Base-by-base conservation (phyloP, 208 protist genomes). In the Borovskyia barvae region DNA sequence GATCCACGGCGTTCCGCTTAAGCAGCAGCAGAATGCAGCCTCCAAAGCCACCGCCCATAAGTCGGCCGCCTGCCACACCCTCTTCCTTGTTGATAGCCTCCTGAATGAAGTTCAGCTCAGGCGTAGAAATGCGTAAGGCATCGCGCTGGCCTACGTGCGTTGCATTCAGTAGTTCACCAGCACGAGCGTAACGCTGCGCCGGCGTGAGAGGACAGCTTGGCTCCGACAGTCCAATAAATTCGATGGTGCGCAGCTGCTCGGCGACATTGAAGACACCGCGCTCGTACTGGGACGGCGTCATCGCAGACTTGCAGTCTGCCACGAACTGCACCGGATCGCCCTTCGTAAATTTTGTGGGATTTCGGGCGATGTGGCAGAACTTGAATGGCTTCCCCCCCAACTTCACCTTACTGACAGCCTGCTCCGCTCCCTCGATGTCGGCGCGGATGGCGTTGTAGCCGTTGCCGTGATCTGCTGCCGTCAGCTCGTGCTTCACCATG, bases 31-130 rank as follows among this genome's bases (percentile, higher is more conserved):
- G 58, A 17, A 85, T 81, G 66, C 85, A 93, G n/a, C 85, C 85
- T 28, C 88, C 88, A 62, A 95, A 92, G 42, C 88, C 88, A 25
- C 82, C 87, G 62, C 82, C 88, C 68, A 90, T 92, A 50, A 95
- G 63, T 33, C 88, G 74, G 2, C 78, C 74, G 2, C 89, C 89
- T 5, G 82, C 77, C 36, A 82, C 77, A 19, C 66, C 79, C 50
- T 74, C 56, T 39, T 89, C 64, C 60, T 62, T 66, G 66, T 80
- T 82, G 51, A 85, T 70, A 29, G 70, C 58, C 53, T 77, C 75
- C 40, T 83, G 80, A 41, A 83, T 80, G 45, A 82, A 73, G 65
- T 91, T 86, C 9, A 95, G 63, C 75, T 94, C 90, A 2, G 75
- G 69, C 25, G 82, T 86, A 11, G 70, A 80, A 46, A 90, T 82